Conservation (phyloP, 306 rosid species). For the Citrullus mucosospermus region DNA sequence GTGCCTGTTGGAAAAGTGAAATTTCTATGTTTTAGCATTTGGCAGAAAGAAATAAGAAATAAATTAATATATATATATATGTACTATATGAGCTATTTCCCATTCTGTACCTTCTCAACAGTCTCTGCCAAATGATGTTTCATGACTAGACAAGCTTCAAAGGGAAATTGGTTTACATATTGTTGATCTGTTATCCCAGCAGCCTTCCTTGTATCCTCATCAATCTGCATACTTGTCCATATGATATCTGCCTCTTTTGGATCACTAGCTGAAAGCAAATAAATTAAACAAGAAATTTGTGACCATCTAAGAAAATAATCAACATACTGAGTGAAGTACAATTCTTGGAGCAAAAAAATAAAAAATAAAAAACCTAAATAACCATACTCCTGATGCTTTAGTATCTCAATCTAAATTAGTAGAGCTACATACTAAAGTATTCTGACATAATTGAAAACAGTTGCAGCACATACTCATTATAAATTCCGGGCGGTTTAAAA, state of each 20-base stretch:
- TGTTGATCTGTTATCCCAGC: slow-evolving; percentile 69
- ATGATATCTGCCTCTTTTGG: slow-evolving; percentile 81
- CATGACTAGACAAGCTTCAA: slow-evolving; percentile 94
- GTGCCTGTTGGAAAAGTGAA: slow-evolving; percentile 35
- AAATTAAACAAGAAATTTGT: not conserved
- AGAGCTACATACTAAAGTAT: not conserved
- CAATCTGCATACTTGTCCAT: slow-evolving; percentile 81
- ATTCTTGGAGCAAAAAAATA: not conserved
- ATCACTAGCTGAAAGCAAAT: slow-evolving; percentile 49
- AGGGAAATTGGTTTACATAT: slow-evolving; percentile 78
- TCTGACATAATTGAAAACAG: not conserved
- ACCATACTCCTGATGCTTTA: not conserved
- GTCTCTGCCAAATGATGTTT: slow-evolving; percentile 96
- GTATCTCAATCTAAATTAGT: not conserved
- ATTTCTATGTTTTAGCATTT: not conserved
- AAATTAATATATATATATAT: not conserved
- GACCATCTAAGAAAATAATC: not conserved
- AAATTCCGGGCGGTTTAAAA: slow-evolving; percentile 64
- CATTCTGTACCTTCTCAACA: slow-evolving; percentile 53
- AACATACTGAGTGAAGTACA: not conserved
- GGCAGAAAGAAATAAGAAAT: not conserved
- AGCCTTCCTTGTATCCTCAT: slow-evolving; percentile 73
- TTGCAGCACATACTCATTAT: slow-evolving; percentile 44
- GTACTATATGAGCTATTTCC: not conserved
- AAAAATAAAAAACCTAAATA: not conserved